Evolutionary conservation across 176 grass and related monocot species (phyloP).

Genomic region (Carex scoparia): DNA sequence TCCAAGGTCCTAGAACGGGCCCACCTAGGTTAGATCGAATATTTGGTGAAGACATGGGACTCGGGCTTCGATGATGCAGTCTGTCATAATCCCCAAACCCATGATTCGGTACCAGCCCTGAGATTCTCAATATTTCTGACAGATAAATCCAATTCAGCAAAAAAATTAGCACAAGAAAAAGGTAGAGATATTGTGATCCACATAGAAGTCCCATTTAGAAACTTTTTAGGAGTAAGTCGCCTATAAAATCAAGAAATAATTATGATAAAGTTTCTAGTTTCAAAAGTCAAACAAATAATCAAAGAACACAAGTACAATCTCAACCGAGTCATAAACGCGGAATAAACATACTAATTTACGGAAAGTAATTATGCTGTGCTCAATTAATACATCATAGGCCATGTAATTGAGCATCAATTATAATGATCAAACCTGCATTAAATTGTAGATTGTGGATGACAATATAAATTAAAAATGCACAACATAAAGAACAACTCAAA

Average conservation of each 20-base stretch:
- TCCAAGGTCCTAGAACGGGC: conserved; percentile 31
- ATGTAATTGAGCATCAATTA: conserved; percentile 4
- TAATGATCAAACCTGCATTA: not conserved
- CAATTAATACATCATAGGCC: not conserved
- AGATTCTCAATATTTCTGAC: conserved; percentile 46
- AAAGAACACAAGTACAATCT: not conserved
- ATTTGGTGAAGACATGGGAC: conserved; percentile 42
- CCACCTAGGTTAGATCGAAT: conserved; percentile 32
- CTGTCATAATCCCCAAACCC: conserved; percentile 41
- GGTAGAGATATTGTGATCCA: not conserved
- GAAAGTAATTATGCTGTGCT: not conserved
- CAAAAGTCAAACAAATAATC: not conserved
- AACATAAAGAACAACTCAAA: not conserved
- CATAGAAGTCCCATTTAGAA: not conserved
- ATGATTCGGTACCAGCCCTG: conserved; percentile 37
- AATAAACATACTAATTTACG: not conserved
- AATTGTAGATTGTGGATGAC: not conserved
- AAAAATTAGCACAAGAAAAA: not conserved
- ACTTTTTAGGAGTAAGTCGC: not conserved
- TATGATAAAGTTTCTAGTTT: not conserved
- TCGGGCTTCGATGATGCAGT: conserved; percentile 42
- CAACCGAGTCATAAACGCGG: not conserved
- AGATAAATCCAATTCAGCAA: not conserved
- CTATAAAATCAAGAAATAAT: not conserved
- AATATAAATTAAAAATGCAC: not conserved